These are phyloP conservation scores for Hemileccinum rubropunctum DNA, from an alignment of 768 basidiomycete species.

Conservation along the genomic window DNA sequence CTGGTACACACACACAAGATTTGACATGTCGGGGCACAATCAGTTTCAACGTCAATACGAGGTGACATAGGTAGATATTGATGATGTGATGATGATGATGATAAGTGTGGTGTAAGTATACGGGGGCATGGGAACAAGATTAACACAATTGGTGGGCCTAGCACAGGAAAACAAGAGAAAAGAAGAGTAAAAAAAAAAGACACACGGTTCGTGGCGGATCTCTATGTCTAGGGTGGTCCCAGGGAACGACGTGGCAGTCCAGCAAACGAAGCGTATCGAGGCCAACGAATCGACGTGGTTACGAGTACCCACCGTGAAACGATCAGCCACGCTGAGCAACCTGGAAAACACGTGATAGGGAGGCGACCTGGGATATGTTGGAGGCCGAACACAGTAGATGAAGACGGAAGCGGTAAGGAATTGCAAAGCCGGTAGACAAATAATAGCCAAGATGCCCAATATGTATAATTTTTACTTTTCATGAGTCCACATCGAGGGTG, in stretches of 20 bases:
- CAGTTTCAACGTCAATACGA: slow-evolving; percentile 12
- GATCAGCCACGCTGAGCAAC: slow-evolving; percentile 6
- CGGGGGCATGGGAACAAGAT: slow-evolving; percentile 17
- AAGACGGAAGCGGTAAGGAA: slow-evolving; percentile 11
- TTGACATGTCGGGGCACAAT: neutral
- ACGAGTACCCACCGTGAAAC: too few relatives aligned
- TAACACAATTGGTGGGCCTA: slow-evolving; percentile 12
- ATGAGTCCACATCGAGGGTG: neutral
- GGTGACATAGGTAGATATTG: slow-evolving; percentile 26
- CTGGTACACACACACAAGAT: neutral
- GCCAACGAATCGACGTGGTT: slow-evolving; percentile 1
- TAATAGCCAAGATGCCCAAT: slow-evolving; percentile 33
- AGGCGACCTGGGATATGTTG: slow-evolving; percentile 34
- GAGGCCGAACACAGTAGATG: slow-evolving; percentile 24
- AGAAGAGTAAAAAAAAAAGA: neutral
- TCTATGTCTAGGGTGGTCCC: slow-evolving; percentile 20
- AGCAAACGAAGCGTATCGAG: slow-evolving; percentile 2
- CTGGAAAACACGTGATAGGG: neutral
- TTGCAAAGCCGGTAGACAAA: slow-evolving; percentile 9
- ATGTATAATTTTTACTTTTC: slow-evolving; percentile 39
- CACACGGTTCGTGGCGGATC: slow-evolving; percentile 5
- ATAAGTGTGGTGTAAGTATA: slow-evolving; percentile 18
- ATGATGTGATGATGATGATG: slow-evolving; percentile 1
- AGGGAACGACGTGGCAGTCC: slow-evolving; percentile 9
- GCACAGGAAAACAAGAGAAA: neutral